Conservation (phyloP, 257 asterid species). For the Prunella vulgaris region DNA sequence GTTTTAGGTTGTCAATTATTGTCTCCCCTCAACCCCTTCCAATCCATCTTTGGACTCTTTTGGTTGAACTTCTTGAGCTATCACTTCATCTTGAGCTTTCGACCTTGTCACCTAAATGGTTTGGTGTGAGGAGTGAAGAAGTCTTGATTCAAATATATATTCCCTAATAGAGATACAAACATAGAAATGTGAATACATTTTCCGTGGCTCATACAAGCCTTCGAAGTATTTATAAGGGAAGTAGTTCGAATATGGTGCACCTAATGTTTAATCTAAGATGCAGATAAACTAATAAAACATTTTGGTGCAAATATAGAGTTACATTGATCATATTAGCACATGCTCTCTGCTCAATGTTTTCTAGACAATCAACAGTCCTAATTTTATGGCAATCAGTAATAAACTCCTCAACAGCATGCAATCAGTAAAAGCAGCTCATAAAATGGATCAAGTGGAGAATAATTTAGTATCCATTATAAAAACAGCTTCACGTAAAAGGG, state of each 20-base stretch:
- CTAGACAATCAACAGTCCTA: background rate
- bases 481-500: no score
- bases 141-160: no score
- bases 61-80: no score
- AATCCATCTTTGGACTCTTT: no score
- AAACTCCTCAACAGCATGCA: background rate
- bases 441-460: background rate
- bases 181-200: background rate
- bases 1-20: no score
- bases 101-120: no score
- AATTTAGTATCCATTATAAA: background rate
- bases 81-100: no score
- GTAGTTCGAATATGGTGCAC: background rate
- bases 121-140: no score
- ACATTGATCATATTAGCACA: background rate
- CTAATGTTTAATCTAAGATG: background rate
- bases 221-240: background rate
- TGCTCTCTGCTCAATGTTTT: background rate
- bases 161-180: no score
- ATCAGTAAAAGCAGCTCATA: background rate
- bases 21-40: no score
- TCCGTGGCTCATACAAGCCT: background rate
- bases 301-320: background rate
- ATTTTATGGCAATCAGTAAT: background rate
- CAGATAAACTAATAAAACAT: background rate